Percentiles rank a stretch among this genome's conserved stretches.
phyloP scores from a whole-genome alignment of 75 land plant species.

The Picea glauca region DNA sequence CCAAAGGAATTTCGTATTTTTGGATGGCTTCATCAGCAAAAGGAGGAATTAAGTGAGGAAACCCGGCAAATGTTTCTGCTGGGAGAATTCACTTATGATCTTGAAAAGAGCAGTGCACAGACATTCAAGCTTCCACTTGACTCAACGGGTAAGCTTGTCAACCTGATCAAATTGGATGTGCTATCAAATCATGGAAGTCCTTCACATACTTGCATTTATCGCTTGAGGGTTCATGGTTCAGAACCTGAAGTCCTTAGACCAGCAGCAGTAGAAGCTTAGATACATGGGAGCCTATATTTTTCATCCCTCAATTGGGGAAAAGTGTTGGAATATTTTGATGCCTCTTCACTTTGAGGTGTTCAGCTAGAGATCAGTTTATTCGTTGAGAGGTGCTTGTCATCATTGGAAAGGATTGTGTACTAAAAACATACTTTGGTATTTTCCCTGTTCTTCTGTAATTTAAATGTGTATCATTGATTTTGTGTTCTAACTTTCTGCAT shows the following conservation, averaged over 20 bases:
- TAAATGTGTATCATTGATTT: no score
- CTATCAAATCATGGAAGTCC: conserved; percentile 83
- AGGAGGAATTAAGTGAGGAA: conserved; percentile 21
- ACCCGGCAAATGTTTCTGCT: conserved; percentile 47
- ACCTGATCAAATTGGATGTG: conserved; percentile 77
- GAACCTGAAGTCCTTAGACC: conserved; percentile 34
- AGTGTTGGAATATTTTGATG: no score
- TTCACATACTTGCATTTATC: conserved; percentile 88
- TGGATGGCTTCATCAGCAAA: conserved; percentile 58
- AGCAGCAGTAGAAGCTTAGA: no score
- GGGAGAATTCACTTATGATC: conserved; percentile 75
- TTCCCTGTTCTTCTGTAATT: no score
- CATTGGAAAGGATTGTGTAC: no score
- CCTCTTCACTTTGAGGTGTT: no score
- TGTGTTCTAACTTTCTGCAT: no score
- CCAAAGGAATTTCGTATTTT: conserved; percentile 76
- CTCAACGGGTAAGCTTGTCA: conserved; percentile 31
- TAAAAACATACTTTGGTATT: no score
- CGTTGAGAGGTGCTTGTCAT: no score
- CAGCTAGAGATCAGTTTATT: no score
- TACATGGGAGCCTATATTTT: no score
- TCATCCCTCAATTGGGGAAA: no score
- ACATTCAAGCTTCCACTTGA: conserved; percentile 53
- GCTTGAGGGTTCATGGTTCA: conserved; percentile 86
- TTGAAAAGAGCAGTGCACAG: conserved; percentile 67